A percentile compares a stretch with the other conserved stretches of the same genome.
Conservation (phyloP, 306 rosid genomes). For the Vigna unguiculata region DNA sequence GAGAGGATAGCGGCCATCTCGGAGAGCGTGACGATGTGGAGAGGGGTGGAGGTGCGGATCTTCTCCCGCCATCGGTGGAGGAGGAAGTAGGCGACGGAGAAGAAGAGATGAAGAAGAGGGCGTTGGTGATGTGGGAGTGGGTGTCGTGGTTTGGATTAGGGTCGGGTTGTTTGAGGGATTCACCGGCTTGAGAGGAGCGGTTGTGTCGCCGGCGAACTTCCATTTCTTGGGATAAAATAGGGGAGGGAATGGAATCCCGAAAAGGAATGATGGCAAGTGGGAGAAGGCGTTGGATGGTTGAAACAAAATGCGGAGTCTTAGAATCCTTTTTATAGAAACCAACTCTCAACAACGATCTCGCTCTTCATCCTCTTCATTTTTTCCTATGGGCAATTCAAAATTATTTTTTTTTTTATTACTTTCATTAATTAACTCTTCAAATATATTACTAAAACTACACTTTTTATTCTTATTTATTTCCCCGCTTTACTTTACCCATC, state of each 20-base stretch:
- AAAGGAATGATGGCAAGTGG: not conserved
- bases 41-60: slow-evolving; percentile 85
- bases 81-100: slow-evolving; percentile 81
- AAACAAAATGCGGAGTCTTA: slow-evolving; percentile 1
- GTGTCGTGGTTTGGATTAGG: not conserved
- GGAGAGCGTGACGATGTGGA: slow-evolving; percentile 70
- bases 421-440: too few species aligned
- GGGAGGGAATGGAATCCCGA: not conserved
- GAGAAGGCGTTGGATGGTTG: not conserved
- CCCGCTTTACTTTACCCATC: too few species aligned
- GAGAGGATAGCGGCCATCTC: slow-evolving; percentile 70
- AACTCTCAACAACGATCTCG: not conserved
- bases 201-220: slow-evolving; percentile 66
- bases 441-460: too few species aligned
- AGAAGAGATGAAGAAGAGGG: slow-evolving; percentile 71
- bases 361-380: not conserved
- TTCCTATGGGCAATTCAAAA: too few species aligned
- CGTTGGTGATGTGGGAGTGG: slow-evolving; percentile 54
- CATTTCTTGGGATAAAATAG: slow-evolving; percentile 43
- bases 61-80: slow-evolving; percentile 89
- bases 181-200: slow-evolving; percentile 27
- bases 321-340: slow-evolving; percentile 33
- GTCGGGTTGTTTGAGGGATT: slow-evolving; percentile 11
- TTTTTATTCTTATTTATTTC: too few species aligned
- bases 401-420: too few species aligned